Evolutionary conservation across 2,329 filamentous ascomycete species (phyloP).

Genomic region (Aspergillus spinulosporus): DNA sequence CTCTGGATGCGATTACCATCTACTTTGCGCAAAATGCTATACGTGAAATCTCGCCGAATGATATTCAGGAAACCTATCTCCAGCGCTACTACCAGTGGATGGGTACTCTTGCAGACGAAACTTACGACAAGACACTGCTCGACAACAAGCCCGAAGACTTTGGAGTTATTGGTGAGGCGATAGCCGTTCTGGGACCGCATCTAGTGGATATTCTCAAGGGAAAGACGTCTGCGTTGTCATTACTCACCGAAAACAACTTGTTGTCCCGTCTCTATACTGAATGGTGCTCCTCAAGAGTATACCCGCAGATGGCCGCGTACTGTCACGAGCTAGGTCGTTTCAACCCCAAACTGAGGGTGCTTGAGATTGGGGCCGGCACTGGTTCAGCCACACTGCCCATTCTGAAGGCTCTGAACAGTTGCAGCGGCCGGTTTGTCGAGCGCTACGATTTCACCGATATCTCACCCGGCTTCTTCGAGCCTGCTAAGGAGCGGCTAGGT

Average conservation of each 20-base stretch:
- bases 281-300: constrained; percentile 1
- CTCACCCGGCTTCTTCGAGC: constrained; percentile 14
- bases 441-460: constrained; percentile 1
- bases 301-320: background rate
- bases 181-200: constrained; percentile 1
- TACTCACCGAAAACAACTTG: constrained; percentile 3
- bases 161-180: constrained; percentile 4
- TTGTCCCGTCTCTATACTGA: constrained; percentile 7
- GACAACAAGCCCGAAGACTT: background rate
- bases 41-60: background rate
- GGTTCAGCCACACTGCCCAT: constrained; percentile 3
- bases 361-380: constrained; percentile 5
- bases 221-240: background rate
- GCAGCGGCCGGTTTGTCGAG: background rate
- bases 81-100: constrained; percentile 7
- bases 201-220: constrained; percentile 4
- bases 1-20: background rate
- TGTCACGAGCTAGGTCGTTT: background rate
- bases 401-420: background rate
- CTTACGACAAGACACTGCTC: constrained; percentile 5
- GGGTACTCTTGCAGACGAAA: background rate
- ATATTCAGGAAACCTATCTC: constrained; percentile 5
- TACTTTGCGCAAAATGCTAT: background rate
- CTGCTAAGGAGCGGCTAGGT: constrained; percentile 6
- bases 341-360: background rate